Conservation (phyloP, 306 rosid genomes). For the Echinosophora koreensis region DNA sequence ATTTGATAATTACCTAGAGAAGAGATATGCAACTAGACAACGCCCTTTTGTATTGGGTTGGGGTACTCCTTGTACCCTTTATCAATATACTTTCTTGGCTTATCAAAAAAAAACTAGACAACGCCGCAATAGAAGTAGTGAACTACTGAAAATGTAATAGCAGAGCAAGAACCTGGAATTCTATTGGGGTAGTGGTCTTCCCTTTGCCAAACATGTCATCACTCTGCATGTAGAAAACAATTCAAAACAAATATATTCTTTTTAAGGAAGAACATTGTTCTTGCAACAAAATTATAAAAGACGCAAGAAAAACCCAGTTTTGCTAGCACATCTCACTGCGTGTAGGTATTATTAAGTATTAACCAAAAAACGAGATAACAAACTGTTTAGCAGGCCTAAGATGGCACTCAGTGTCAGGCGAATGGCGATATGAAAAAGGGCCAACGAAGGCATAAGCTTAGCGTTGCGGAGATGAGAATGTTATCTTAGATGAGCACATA, state of each 20-base stretch:
- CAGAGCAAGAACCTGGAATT: conserved; percentile 61
- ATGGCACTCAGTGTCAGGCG: background rate
- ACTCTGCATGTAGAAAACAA: conserved; percentile 53
- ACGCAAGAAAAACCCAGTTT: background rate
- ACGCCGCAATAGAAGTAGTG: conserved; percentile 13
- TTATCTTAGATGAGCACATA: background rate
- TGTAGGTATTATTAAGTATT: too few relatives aligned
- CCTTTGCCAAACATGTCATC: conserved; percentile 57
- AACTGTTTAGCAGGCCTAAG: background rate
- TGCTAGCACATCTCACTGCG: background rate
- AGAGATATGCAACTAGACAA: background rate
- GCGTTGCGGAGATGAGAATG: background rate
- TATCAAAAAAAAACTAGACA: too few relatives aligned
- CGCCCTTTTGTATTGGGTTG: too few relatives aligned
- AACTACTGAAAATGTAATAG: conserved; percentile 7
- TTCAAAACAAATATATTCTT: background rate
- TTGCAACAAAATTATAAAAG: background rate
- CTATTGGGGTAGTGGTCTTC: conserved; percentile 64
- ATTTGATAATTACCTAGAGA: background rate
- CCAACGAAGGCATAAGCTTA: too few relatives aligned
- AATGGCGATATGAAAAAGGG: background rate
- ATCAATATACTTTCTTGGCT: too few relatives aligned
- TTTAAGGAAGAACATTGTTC: background rate
- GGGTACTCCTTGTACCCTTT: too few relatives aligned
- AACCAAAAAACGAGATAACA: too few relatives aligned